phyloP scores from a whole-genome alignment of 164 flowering plant genomes.

The Umbellularia californica region DNA sequence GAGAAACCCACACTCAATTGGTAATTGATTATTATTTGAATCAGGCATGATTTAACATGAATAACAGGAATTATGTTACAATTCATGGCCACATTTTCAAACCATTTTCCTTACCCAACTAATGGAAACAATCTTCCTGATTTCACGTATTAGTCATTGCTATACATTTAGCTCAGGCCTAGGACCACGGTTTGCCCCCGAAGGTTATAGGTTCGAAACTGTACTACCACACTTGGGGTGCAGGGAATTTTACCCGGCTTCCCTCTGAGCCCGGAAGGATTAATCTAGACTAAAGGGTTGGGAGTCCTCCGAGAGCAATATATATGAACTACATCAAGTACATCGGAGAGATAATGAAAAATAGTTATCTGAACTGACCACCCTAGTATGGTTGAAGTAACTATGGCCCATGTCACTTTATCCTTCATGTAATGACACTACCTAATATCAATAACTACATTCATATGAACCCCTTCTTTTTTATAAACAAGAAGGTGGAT shows the following conservation, averaged over 20 bases:
- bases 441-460: not conserved
- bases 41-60: not conserved
- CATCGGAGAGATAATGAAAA: not conserved
- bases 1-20: not conserved
- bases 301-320: too few species aligned
- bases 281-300: too few species aligned
- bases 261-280: too few species aligned
- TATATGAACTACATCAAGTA: not conserved
- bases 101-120: not conserved
- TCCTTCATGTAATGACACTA: not conserved
- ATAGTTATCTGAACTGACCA: not conserved
- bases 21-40: not conserved
- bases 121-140: not conserved
- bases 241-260: too few species aligned
- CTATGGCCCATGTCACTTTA: not conserved
- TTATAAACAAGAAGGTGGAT: constrained; percentile 13
- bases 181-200: too few species aligned
- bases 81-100: not conserved
- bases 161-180: too few species aligned
- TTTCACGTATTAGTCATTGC: not conserved
- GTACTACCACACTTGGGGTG: too few species aligned
- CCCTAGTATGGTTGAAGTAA: not conserved
- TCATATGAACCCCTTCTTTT: not conserved
- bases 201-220: too few species aligned
- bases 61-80: not conserved